Conservation (phyloP, 441 rosid species). For the Jatropha podagrica region DNA sequence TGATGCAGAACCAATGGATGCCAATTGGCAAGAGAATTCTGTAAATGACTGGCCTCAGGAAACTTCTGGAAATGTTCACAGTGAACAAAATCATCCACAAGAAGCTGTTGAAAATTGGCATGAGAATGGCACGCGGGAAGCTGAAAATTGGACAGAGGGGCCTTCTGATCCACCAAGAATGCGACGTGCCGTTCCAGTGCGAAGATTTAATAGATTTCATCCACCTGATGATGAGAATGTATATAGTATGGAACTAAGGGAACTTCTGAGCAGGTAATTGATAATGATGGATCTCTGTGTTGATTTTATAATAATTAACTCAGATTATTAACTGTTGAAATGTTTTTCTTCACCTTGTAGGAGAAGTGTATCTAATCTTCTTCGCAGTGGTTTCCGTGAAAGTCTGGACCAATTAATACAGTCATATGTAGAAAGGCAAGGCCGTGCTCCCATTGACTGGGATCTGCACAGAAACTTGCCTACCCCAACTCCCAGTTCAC, state of each 20-base stretch:
- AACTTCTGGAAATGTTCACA: slow-evolving; percentile 41
- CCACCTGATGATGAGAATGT: slow-evolving; percentile 87
- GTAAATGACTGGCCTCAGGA: slow-evolving; percentile 56
- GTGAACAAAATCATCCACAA: slow-evolving; percentile 40
- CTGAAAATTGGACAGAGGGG: slow-evolving; percentile 56
- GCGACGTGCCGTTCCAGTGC: slow-evolving; percentile 49
- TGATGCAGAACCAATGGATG: slow-evolving; percentile 53
- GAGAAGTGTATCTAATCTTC: slow-evolving; percentile 89
- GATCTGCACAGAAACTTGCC: slow-evolving; percentile 73
- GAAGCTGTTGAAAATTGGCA: slow-evolving; percentile 54
- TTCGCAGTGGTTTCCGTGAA: slow-evolving; percentile 92
- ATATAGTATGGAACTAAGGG: slow-evolving; percentile 87
- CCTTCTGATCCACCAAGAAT: slow-evolving; percentile 54
- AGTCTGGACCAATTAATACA: slow-evolving; percentile 84
- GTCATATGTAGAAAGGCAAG: slow-evolving; percentile 84
- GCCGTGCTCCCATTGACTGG: slow-evolving; percentile 77
- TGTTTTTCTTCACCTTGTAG: slow-evolving; percentile 36
- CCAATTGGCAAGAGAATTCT: slow-evolving; percentile 51
- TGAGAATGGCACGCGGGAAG: slow-evolving; percentile 50
- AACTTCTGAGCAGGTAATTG: slow-evolving; percentile 78
- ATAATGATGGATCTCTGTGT: slow-evolving; percentile 8
- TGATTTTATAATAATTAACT: background rate
- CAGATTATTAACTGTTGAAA: slow-evolving; percentile 7
- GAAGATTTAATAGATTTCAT: slow-evolving; percentile 76
- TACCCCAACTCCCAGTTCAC: slow-evolving; percentile 52